A percentile compares a stretch with the other conserved stretches of the same genome.
Evolutionary conservation across 352 stramenopile species (phyloP).

Genomic region (Phytopythium ostracodes): DNA sequence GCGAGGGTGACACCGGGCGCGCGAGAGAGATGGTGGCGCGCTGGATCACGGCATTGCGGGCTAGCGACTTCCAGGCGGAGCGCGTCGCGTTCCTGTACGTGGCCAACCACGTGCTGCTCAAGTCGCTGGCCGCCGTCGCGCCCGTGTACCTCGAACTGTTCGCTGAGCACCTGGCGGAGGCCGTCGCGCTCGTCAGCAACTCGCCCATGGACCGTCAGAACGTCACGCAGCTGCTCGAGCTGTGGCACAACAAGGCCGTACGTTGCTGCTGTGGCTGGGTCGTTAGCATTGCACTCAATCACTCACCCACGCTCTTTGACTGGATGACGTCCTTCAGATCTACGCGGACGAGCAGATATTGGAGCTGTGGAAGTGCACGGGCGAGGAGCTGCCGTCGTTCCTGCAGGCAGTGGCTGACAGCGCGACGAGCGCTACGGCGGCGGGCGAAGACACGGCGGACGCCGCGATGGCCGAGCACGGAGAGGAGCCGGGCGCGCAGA

Average conservation of each 20-base stretch:
- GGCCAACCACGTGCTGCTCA: conserved; percentile 82
- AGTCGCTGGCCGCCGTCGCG: conserved; percentile 28
- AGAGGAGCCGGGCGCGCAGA: conserved; percentile 27
- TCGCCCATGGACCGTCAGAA: conserved; percentile 80
- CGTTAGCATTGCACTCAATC: too few species aligned
- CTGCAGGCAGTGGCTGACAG: conserved; percentile 18
- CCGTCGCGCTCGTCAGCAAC: conserved; percentile 79
- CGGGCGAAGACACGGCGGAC: not conserved
- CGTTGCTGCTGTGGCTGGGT: too few species aligned
- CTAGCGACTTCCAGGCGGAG: conserved; percentile 76
- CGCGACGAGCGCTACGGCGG: not conserved
- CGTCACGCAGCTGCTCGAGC: conserved; percentile 61
- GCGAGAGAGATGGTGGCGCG: conserved; percentile 50
- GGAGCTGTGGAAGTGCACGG: conserved; percentile 74
- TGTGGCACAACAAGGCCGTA: conserved; percentile 77
- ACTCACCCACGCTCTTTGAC: not conserved
- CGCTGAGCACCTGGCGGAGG: conserved; percentile 49
- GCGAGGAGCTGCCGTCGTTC: conserved; percentile 62
- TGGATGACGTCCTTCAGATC: conserved; percentile 23
- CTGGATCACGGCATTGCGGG: conserved; percentile 63
- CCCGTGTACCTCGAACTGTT: conserved; percentile 32
- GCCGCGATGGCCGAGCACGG: conserved; percentile 3
- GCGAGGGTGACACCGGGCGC: conserved; percentile 19
- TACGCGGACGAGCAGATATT: conserved; percentile 53
- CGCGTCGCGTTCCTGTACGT: conserved; percentile 81